Evolutionary conservation across 768 basidiomycete genomes (phyloP), one percentile per base, ranked within the genome.

Genomic region (Mycena belliarum): DNA sequence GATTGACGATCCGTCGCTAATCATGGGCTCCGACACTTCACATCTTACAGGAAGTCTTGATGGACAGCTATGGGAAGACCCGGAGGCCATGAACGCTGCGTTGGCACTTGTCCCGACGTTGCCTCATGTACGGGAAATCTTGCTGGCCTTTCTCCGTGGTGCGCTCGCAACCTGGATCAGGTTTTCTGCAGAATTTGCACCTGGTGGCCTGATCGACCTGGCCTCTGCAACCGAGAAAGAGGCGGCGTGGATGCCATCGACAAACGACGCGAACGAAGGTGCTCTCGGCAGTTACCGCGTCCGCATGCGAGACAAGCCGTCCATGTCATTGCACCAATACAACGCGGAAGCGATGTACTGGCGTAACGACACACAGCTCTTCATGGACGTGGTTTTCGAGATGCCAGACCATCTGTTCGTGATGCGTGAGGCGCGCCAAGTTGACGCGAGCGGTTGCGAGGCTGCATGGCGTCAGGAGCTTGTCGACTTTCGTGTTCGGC

Each of bases 181-280:
- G 0, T 72, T 72, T 52, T 61, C 63, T 6, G n/a, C n/a, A n/a
- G n/a, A n/a, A n/a, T n/a, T n/a, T n/a, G n/a, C n/a, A n/a, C n/a
- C n/a, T n/a, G n/a, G n/a, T n/a, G n/a, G n/a, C n/a, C n/a, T n/a
- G n/a, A n/a, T n/a, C n/a, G n/a, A n/a, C n/a, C n/a, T n/a, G n/a
- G n/a, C n/a, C n/a, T n/a, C n/a, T n/a, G n/a, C n/a, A n/a, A n/a
- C n/a, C n/a, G n/a, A 32, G 12, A 35, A 35, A 4, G 12, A 7
- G 6, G 12, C 16, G 14, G 66, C 68, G n/a, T 73, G 63, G 60
- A 63, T 74, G 60, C 67, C 69, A 16, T 14, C 69, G 2, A 71
- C 70, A 18, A 75, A 73, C 60, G 69, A 72, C 53, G 60, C 51
- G 6, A 71, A 72, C 57, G 70, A 73, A 61, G 67, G 72, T 14